phyloP scores from a whole-genome alignment of 2,329 filamentous ascomycete genomes.

The Trichoderma koningiopsis region DNA sequence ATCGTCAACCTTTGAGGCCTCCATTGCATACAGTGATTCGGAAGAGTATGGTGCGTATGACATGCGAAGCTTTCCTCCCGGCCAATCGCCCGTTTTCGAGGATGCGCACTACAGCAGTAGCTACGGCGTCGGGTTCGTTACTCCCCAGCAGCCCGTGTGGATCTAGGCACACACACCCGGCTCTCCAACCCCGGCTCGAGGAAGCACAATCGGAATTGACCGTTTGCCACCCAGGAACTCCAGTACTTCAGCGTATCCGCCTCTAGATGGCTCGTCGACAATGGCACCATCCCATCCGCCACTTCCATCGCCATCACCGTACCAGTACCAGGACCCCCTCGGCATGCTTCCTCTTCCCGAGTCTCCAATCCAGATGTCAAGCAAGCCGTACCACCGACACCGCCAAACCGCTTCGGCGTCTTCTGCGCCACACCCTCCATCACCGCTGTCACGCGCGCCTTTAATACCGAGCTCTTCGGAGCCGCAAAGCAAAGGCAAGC shows the following conservation, averaged over 20 bases:
- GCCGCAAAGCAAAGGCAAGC: constrained; percentile 38
- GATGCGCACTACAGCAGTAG: constrained; percentile 43
- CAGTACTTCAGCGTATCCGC: constrained; percentile 49
- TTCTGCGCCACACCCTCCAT: constrained; percentile 40
- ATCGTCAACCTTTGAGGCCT: constrained; percentile 64
- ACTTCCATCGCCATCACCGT: constrained; percentile 51
- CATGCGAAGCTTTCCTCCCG: constrained; percentile 46
- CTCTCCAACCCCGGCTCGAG: constrained; percentile 37
- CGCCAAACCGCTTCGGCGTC: constrained; percentile 42
- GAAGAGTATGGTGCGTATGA: constrained; percentile 59
- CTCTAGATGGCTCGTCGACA: constrained; percentile 46
- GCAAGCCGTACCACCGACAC: constrained; percentile 43
- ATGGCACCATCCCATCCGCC: constrained; percentile 42
- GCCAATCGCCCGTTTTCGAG: constrained; percentile 51
- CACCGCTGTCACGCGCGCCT: constrained; percentile 40
- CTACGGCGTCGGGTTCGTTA: constrained; percentile 60
- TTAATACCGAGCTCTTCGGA: constrained; percentile 32
- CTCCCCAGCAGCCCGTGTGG: constrained; percentile 64
- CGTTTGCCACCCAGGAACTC: constrained; percentile 54
- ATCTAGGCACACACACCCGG: constrained; percentile 52
- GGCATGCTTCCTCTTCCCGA: constrained; percentile 50
- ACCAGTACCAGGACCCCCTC: constrained; percentile 47
- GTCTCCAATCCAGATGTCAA: constrained; percentile 44
- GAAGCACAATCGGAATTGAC: constrained; percentile 56
- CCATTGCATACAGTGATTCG: constrained; percentile 63